A percentile compares a stretch with the other conserved stretches of the same genome.
These are phyloP conservation scores for Logfia minima DNA, from an alignment of 129 eudicot genomes.

Conservation along the genomic window DNA sequence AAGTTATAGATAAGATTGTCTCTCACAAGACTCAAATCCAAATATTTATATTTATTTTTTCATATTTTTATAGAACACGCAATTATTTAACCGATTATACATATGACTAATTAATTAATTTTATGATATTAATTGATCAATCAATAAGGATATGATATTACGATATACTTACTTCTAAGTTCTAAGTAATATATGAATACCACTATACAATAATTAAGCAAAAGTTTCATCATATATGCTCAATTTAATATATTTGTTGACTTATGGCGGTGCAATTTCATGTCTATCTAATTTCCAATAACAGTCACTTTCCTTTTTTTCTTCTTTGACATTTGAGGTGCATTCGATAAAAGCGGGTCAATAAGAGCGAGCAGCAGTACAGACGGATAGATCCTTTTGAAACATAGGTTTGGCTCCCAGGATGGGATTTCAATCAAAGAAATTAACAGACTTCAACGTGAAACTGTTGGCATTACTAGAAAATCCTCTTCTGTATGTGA, in stretches of 20 bases:
- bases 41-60: no score
- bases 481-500: conserved; percentile 67
- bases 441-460: conserved; percentile 58
- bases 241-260: no score
- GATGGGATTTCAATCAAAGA: conserved; percentile 58
- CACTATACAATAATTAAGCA: background rate
- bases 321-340: background rate
- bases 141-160: no score
- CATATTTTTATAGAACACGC: no score
- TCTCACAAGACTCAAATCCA: no score
- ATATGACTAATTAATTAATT: no score
- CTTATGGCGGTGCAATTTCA: no score
- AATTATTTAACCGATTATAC: no score
- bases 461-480: conserved; percentile 62
- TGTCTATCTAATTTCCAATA: no score
- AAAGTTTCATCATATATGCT: no score
- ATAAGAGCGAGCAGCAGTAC: conserved; percentile 29
- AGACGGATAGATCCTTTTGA: conserved; percentile 31
- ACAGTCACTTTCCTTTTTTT: background rate
- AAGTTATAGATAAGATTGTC: no score
- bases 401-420: conserved; percentile 33
- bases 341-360: background rate
- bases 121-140: no score
- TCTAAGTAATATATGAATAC: background rate
- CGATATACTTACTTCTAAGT: background rate